Conservation (phyloP, 495 filamentous ascomycete species). For the Clavariopsis aquatica region DNA sequence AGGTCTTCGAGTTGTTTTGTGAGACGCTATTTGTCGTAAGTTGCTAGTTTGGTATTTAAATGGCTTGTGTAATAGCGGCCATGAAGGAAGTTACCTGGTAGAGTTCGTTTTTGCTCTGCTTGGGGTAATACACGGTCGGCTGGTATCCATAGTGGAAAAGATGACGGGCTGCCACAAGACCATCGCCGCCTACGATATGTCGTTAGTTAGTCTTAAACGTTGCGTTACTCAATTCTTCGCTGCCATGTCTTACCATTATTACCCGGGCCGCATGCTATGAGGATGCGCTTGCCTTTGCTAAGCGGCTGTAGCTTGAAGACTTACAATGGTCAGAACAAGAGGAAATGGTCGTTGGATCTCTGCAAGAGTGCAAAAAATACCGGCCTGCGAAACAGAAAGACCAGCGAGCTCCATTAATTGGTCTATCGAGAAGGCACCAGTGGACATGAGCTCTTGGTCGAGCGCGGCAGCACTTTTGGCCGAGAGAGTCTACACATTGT, state of each 20-base stretch:
- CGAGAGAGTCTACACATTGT: slow-evolving; percentile 66
- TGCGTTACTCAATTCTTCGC: background rate
- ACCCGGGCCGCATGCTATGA: slow-evolving; percentile 90
- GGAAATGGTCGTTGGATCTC: background rate
- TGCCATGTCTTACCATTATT: slow-evolving; percentile 72
- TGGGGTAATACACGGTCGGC: slow-evolving; percentile 90
- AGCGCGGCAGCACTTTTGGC: slow-evolving; percentile 85
- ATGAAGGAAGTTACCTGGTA: slow-evolving; percentile 61
- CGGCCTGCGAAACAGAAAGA: slow-evolving; percentile 87
- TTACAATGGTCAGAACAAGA: slow-evolving; percentile 39
- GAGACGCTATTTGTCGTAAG: slow-evolving; percentile 61
- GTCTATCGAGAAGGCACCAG: slow-evolving; percentile 89
- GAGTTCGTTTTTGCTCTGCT: slow-evolving; percentile 82
- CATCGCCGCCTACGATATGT: slow-evolving; percentile 71
- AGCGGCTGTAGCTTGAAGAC: slow-evolving; percentile 84
- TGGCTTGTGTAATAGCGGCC: background rate
- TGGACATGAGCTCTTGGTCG: slow-evolving; percentile 91
- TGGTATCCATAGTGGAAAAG: slow-evolving; percentile 91
- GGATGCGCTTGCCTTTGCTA: slow-evolving; percentile 67
- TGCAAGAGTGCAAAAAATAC: slow-evolving; percentile 49
- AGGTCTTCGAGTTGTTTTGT: slow-evolving; percentile 80
- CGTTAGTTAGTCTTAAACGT: background rate
- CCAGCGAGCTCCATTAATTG: slow-evolving; percentile 98
- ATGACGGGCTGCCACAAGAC: slow-evolving; percentile 91
- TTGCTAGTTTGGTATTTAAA: slow-evolving; percentile 25